Evolutionary conservation across 2,329 filamentous ascomycete genomes (phyloP).

Genomic region (Onygena corvina): DNA sequence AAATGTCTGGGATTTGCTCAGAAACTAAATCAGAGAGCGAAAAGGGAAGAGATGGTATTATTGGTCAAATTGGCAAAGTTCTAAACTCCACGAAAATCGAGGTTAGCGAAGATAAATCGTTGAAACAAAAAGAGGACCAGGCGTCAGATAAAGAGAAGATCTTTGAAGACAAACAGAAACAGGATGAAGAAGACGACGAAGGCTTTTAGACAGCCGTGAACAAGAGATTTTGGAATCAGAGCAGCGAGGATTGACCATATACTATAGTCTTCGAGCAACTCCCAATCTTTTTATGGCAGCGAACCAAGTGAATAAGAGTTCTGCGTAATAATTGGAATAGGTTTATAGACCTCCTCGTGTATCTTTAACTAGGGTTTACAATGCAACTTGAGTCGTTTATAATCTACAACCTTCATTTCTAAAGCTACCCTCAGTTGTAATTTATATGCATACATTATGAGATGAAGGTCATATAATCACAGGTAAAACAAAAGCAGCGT

Average conservation of each 20-base stretch:
- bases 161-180: not conserved
- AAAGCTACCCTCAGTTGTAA: too few relatives aligned
- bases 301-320: not conserved
- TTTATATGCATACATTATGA: not conserved
- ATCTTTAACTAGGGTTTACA: not conserved
- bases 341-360: not conserved
- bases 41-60: not conserved
- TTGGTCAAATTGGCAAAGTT: not conserved
- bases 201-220: not conserved
- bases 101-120: not conserved
- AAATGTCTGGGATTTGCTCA: slow-evolving; percentile 22
- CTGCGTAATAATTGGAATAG: not conserved
- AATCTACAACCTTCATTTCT: not conserved
- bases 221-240: too few relatives aligned
- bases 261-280: too few relatives aligned
- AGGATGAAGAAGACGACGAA: not conserved
- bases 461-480: too few relatives aligned
- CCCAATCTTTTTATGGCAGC: too few relatives aligned
- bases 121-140: not conserved
- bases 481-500: too few relatives aligned
- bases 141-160: not conserved
- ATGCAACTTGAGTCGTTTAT: not conserved
- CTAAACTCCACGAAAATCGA: not conserved
- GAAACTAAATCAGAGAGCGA: not conserved
- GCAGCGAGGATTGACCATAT: too few relatives aligned